Evolutionary conservation across 2,329 filamentous ascomycete genomes (phyloP).

Genomic region (Ophiostoma triangulosporum): DNA sequence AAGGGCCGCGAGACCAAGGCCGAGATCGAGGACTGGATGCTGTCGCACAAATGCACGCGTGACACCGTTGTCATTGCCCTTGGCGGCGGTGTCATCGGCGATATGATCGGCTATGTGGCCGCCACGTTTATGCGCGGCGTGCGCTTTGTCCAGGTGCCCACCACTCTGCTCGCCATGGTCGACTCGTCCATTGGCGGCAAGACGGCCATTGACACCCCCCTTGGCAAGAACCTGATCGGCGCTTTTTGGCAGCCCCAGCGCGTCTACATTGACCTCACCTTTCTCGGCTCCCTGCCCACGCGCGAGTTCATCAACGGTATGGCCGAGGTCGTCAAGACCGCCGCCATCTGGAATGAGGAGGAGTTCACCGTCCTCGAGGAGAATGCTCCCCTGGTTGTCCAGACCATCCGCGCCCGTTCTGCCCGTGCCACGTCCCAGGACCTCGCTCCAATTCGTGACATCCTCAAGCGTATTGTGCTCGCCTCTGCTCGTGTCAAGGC

Average conservation of each 20-base stretch:
- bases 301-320: slow-evolving; percentile 97
- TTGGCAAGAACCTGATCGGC: slow-evolving; percentile 91
- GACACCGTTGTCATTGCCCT: slow-evolving; percentile 92
- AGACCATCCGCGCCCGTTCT: slow-evolving; percentile 47
- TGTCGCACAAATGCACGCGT: slow-evolving; percentile 81
- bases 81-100: slow-evolving; percentile 91
- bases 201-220: slow-evolving; percentile 91
- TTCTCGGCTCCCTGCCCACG: slow-evolving; percentile 78
- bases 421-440: slow-evolving; percentile 32
- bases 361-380: slow-evolving; percentile 78
- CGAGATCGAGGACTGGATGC: slow-evolving; percentile 95
- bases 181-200: slow-evolving; percentile 98
- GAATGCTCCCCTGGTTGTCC: slow-evolving; percentile 64
- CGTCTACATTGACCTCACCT: slow-evolving; percentile 87
- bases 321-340: slow-evolving; percentile 96
- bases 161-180: slow-evolving; percentile 90
- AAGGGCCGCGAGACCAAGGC: slow-evolving; percentile 91
- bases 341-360: slow-evolving; percentile 82
- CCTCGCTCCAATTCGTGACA: slow-evolving; percentile 55
- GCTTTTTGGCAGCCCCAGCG: slow-evolving; percentile 92
- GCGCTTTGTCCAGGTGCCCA: slow-evolving; percentile 91
- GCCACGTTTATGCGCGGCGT: slow-evolving; percentile 98
- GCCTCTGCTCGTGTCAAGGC: slow-evolving; percentile 91
- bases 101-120: slow-evolving; percentile 94
- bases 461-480: slow-evolving; percentile 67